phyloP scores from a whole-genome alignment of 1,284 basidiomycete species.

The Melampsora americana region DNA sequence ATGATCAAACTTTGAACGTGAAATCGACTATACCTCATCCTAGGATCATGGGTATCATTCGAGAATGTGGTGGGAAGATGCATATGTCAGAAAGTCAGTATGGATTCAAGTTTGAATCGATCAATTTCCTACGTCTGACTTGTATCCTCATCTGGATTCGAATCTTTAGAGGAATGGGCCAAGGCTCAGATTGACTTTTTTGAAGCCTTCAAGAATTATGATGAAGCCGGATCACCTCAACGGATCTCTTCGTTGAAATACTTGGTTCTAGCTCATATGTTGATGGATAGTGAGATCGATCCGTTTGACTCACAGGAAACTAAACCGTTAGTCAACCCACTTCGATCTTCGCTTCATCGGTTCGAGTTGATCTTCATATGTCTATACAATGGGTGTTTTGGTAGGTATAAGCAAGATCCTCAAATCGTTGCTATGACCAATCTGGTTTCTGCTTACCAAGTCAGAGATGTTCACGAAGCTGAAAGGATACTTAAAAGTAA shows the following conservation, averaged over 20 bases:
- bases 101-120: not conserved
- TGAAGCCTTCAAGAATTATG: conserved; percentile 96
- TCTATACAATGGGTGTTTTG: not conserved
- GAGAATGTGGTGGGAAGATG: conserved; percentile 99
- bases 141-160: conserved; percentile 23
- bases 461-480: conserved; percentile 88
- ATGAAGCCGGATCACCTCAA: conserved; percentile 93
- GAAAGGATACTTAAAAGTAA: conserved; percentile 86
- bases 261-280: conserved; percentile 94
- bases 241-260: conserved; percentile 98
- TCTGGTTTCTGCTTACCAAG: conserved; percentile 91
- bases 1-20: conserved; percentile 87
- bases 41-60: conserved; percentile 96
- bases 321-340: conserved; percentile 68
- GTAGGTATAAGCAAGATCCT: conserved; percentile 88
- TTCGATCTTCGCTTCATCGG: not conserved
- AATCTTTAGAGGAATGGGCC: conserved; percentile 77
- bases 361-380: not conserved
- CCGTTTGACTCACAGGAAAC: conserved; percentile 99
- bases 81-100: conserved; percentile 97
- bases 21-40: conserved; percentile 97
- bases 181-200: conserved; percentile 97
- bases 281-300: conserved; percentile 96
- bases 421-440: conserved; percentile 98
- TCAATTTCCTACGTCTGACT: not conserved